Conservation (phyloP, 768 basidiomycete genomes). For the Pleurotus tuber-regium region DNA sequence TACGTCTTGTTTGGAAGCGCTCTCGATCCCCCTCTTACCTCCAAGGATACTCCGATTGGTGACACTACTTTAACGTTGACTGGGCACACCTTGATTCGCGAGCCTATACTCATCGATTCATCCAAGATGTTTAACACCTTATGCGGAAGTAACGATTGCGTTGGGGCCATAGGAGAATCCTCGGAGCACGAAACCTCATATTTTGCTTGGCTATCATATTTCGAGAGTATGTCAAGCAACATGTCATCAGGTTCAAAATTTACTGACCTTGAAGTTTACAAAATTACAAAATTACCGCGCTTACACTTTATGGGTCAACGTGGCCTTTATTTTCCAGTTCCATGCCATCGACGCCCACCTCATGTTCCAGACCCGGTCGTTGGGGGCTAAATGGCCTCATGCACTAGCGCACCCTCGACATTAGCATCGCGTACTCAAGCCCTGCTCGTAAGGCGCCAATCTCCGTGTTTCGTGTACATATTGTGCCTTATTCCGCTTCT, state of each 20-base stretch:
- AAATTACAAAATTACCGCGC: neutral
- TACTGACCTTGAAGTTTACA: neutral
- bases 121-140: constrained; percentile 6
- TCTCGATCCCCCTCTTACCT: constrained; percentile 10
- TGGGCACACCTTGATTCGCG: constrained; percentile 11
- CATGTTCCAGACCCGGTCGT: no score
- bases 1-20: constrained; percentile 11
- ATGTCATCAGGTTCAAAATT: constrained; percentile 4
- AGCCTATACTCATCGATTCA: constrained; percentile 9
- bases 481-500: neutral
- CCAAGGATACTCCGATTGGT: constrained; percentile 11
- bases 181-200: constrained; percentile 8
- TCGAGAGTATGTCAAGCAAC: neutral
- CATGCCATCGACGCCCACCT: no score
- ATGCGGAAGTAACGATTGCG: constrained; percentile 7
- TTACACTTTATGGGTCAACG: neutral
- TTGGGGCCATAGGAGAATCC: constrained; percentile 7
- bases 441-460: constrained; percentile 4
- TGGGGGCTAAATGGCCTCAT: no score
- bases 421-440: no score
- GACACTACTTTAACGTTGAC: constrained; percentile 9
- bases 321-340: no score
- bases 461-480: constrained; percentile 4
- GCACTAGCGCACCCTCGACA: no score
- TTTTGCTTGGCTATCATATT: constrained; percentile 9